Evolutionary conservation across 164 flowering plant genomes (phyloP).

Genomic region (Stephania cephalantha): DNA sequence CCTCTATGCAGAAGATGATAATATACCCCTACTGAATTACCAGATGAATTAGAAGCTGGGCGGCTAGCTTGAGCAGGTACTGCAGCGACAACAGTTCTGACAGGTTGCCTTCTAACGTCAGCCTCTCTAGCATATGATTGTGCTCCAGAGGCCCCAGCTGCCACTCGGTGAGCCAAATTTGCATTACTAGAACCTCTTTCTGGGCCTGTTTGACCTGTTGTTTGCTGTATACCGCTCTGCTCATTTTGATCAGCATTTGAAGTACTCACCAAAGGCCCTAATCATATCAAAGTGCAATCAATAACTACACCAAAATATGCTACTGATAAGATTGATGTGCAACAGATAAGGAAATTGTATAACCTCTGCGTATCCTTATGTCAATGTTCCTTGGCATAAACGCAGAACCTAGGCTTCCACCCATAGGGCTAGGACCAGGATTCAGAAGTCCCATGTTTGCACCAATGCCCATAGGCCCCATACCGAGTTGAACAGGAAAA

Average conservation of each 20-base stretch:
- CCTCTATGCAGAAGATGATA: constrained; percentile 70
- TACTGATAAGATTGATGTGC: background rate
- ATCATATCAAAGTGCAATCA: background rate
- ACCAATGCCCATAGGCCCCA: constrained; percentile 56
- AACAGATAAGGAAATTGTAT: background rate
- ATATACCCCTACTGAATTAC: constrained; percentile 45
- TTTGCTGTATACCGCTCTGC: constrained; percentile 33
- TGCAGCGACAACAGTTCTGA: constrained; percentile 68
- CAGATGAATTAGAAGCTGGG: constrained; percentile 37
- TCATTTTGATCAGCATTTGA: constrained; percentile 35
- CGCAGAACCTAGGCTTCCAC: constrained; percentile 50
- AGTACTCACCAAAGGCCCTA: constrained; percentile 21
- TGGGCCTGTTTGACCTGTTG: constrained; percentile 32
- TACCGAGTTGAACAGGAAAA: constrained; percentile 64
- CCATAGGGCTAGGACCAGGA: constrained; percentile 36
- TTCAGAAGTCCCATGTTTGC: constrained; percentile 36
- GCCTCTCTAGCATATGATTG: constrained; percentile 38
- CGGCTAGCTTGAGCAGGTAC: constrained; percentile 47
- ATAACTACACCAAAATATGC: background rate
- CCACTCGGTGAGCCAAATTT: constrained; percentile 26
- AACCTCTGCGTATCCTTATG: constrained; percentile 82
- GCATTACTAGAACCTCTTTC: constrained; percentile 27
- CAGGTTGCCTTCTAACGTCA: constrained; percentile 53
- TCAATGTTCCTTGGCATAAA: constrained; percentile 68
- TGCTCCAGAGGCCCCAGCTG: constrained; percentile 26